Conservation (phyloP, 345 rosid genomes). For the Noccaea caerulescens region DNA sequence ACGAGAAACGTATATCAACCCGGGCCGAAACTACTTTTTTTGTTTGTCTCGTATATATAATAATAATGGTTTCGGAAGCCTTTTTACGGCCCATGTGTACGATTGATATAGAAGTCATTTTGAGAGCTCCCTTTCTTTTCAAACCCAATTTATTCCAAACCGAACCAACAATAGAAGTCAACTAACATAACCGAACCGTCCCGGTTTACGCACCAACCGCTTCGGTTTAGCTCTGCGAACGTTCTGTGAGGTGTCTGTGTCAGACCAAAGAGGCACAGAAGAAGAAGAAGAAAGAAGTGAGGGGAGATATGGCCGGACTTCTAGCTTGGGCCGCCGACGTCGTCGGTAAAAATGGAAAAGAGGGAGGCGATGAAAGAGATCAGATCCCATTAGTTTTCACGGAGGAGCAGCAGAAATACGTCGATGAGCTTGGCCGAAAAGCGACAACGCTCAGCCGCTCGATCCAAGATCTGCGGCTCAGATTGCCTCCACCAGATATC, state of each 20-base stretch:
- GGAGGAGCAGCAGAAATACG: conserved; percentile 71
- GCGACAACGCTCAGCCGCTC: conserved; percentile 72
- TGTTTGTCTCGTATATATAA: background rate
- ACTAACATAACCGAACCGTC: background rate
- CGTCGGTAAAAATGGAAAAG: conserved; percentile 69
- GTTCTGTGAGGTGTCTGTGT: background rate
- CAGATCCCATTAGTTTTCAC: conserved; percentile 61
- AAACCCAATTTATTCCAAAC: conserved; percentile 7
- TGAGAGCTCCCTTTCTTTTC: background rate
- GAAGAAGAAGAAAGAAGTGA: background rate
- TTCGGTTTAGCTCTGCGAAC: conserved; percentile 35
- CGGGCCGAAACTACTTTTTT: background rate
- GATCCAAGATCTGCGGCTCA: conserved; percentile 84
- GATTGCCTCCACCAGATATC: conserved; percentile 86
- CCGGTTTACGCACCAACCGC: conserved; percentile 29
- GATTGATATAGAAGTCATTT: background rate
- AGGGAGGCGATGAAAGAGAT: conserved; percentile 43
- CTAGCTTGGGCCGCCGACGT: conserved; percentile 97
- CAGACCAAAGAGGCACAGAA: background rate
- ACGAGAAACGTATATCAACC: background rate
- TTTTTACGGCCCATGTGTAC: background rate
- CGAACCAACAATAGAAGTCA: conserved; percentile 10
- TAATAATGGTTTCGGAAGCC: background rate
- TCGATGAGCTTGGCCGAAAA: conserved; percentile 66
- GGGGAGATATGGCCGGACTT: conserved; percentile 68